Evolutionary conservation across 1,284 basidiomycete species (phyloP).

Genomic region (Cryptococcus wingfieldii): DNA sequence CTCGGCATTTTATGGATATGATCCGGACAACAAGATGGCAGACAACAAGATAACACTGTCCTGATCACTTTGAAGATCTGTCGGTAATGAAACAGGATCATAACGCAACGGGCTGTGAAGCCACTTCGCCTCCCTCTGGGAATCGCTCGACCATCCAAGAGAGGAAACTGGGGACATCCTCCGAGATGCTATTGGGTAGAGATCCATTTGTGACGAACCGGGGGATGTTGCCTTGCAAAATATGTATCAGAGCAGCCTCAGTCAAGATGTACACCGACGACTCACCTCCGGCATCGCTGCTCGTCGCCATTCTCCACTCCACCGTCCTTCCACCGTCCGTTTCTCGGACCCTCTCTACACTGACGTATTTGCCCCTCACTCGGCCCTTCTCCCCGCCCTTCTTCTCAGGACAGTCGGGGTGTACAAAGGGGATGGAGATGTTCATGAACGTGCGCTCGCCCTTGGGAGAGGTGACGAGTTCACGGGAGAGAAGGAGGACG

Average conservation of each 20-base stretch:
- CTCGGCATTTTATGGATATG: too few relatives aligned
- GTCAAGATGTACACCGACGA: neutral
- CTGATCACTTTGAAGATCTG: too few relatives aligned
- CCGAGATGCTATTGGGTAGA: constrained; percentile 40
- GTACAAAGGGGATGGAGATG: constrained; percentile 43
- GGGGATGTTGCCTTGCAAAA: constrained; percentile 37
- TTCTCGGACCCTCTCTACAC: constrained; percentile 43
- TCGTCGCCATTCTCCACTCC: constrained; percentile 48
- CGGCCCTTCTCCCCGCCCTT: constrained; percentile 33
- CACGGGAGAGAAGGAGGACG: constrained; percentile 36
- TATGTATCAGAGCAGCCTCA: neutral
- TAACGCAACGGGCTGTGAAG: constrained; percentile 6
- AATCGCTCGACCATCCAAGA: constrained; percentile 38
- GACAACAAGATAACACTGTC: too few relatives aligned
- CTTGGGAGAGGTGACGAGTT: constrained; percentile 24
- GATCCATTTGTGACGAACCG: constrained; percentile 42
- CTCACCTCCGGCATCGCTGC: constrained; percentile 44
- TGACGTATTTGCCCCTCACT: constrained; percentile 46
- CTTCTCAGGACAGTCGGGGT: constrained; percentile 40
- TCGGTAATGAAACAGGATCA: neutral
- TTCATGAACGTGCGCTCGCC: constrained; percentile 43
- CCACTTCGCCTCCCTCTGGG: constrained; percentile 20
- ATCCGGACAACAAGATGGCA: too few relatives aligned
- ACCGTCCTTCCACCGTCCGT: constrained; percentile 25
- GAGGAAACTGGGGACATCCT: constrained; percentile 46